Conservation (phyloP, 1,284 basidiomycete species). For the Malassezia sympodialis region DNA sequence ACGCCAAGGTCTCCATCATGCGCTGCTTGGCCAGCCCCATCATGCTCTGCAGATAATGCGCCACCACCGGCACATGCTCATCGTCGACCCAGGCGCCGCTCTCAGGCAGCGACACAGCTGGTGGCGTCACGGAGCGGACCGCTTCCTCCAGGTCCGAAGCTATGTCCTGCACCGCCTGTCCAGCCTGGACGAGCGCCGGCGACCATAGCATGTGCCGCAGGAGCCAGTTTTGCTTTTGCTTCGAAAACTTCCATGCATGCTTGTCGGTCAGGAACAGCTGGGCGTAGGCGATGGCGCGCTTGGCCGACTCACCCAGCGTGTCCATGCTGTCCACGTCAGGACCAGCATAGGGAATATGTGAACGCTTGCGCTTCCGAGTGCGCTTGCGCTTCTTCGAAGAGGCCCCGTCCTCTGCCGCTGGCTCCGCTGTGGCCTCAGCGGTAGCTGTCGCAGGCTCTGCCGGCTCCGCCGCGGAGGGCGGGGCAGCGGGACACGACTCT, state of each 20-base stretch:
- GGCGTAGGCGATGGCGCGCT: slow-evolving; percentile 17
- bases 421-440: not conserved
- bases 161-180: not conserved
- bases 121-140: not conserved
- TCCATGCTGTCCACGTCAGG: slow-evolving; percentile 1
- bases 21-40: slow-evolving; percentile 13
- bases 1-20: slow-evolving; percentile 1
- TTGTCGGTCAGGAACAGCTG: slow-evolving; percentile 10
- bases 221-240: slow-evolving; percentile 21
- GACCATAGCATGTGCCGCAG: slow-evolving; percentile 17
- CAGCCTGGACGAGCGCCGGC: not conserved
- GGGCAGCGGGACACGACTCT: not conserved
- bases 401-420: not conserved
- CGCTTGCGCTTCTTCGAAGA: slow-evolving; percentile 9
- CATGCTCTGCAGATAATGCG: slow-evolving; percentile 11
- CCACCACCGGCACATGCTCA: slow-evolving; percentile 13
- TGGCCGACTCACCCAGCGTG: slow-evolving; percentile 3
- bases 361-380: slow-evolving; percentile 16
- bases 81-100: slow-evolving; percentile 7
- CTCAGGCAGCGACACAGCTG: slow-evolving; percentile 11
- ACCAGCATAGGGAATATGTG: slow-evolving; percentile 1
- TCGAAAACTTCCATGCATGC: slow-evolving; percentile 21
- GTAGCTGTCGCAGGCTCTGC: not conserved
- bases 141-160: not conserved
- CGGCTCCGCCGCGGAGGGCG: not conserved